These are phyloP conservation scores for Salinomyces thailandicus DNA, from an alignment of 2,329 filamentous ascomycete genomes.

Conservation along the genomic window DNA sequence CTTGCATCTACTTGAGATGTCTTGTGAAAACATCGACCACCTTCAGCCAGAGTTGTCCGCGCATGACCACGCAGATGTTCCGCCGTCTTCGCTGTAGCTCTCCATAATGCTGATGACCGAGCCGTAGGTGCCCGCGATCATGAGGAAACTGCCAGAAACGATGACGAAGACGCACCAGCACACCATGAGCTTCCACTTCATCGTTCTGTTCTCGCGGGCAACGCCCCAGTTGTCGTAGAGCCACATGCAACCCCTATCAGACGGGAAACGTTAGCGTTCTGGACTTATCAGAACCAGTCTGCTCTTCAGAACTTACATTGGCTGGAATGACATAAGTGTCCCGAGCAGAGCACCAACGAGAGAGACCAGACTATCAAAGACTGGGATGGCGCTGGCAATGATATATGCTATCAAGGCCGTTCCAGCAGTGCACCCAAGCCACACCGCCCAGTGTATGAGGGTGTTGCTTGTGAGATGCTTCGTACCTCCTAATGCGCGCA, in stretches of 20 bases:
- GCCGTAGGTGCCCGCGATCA: slow-evolving; percentile 37
- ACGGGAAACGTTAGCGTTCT: too few species aligned
- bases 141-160: slow-evolving; percentile 32
- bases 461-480: slow-evolving; percentile 29
- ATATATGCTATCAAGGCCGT: slow-evolving; percentile 55
- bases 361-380: slow-evolving; percentile 57
- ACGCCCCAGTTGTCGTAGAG: slow-evolving; percentile 35
- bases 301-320: too few species aligned
- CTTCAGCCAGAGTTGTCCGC: background rate
- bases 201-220: slow-evolving; percentile 13
- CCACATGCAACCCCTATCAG: slow-evolving; percentile 37
- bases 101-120: slow-evolving; percentile 33
- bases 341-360: slow-evolving; percentile 52
- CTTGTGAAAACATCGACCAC: too few species aligned
- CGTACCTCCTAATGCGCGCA: slow-evolving; percentile 52
- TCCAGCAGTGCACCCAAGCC: slow-evolving; percentile 46
- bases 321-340: slow-evolving; percentile 21
- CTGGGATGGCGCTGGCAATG: slow-evolving; percentile 58
- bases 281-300: too few species aligned
- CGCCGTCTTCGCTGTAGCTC: slow-evolving; percentile 19
- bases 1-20: too few species aligned
- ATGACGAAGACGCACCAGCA: slow-evolving; percentile 25
- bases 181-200: slow-evolving; percentile 12
- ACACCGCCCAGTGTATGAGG: slow-evolving; percentile 39
- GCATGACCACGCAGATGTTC: background rate